Percentiles rank a stretch among this genome's conserved stretches.
These are phyloP conservation scores for Suillus weaverae DNA, from an alignment of 768 basidiomycete genomes.

Conservation along the genomic window DNA sequence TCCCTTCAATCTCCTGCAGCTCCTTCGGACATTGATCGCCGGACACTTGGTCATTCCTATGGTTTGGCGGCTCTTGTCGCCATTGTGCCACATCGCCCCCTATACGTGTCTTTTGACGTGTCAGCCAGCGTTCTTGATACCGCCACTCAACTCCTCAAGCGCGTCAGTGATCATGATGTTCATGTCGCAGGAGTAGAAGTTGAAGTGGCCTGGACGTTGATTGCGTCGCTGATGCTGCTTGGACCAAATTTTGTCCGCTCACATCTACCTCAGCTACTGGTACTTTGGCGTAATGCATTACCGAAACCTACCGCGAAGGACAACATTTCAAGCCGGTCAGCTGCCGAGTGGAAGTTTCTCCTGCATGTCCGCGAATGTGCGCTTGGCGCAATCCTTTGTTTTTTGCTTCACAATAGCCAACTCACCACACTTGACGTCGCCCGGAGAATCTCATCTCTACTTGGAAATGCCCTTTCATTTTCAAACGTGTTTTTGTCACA, in stretches of 20 bases:
- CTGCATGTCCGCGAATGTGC: slow-evolving; percentile 90
- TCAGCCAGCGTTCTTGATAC: slow-evolving; percentile 89
- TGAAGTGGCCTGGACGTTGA: slow-evolving; percentile 92
- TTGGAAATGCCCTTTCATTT: slow-evolving; percentile 90
- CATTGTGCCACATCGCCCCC: slow-evolving; percentile 79
- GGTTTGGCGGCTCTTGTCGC: slow-evolving; percentile 87
- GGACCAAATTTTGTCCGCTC: slow-evolving; percentile 93
- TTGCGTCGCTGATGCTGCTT: slow-evolving; percentile 87
- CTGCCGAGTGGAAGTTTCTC: slow-evolving; percentile 87
- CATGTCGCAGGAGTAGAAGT: slow-evolving; percentile 80
- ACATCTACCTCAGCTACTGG: slow-evolving; percentile 90
- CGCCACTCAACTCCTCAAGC: slow-evolving; percentile 86
- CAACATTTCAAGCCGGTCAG: slow-evolving; percentile 57
- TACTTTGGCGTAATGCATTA: slow-evolving; percentile 95
- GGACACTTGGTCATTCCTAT: slow-evolving; percentile 85
- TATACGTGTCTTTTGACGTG: slow-evolving; percentile 95
- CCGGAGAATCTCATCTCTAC: slow-evolving; percentile 79
- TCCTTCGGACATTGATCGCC: slow-evolving; percentile 65
- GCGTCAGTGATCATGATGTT: slow-evolving; percentile 88
- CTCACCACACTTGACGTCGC: slow-evolving; percentile 91
- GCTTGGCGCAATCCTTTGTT: slow-evolving; percentile 83
- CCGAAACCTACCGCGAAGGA: slow-evolving; percentile 95
- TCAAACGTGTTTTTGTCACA: slow-evolving; percentile 79
- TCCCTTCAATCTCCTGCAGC: slow-evolving; percentile 71
- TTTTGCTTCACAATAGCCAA: slow-evolving; percentile 77